Evolutionary conservation across 345 rosid species (phyloP).

Genomic region (Gossypium bickii): DNA sequence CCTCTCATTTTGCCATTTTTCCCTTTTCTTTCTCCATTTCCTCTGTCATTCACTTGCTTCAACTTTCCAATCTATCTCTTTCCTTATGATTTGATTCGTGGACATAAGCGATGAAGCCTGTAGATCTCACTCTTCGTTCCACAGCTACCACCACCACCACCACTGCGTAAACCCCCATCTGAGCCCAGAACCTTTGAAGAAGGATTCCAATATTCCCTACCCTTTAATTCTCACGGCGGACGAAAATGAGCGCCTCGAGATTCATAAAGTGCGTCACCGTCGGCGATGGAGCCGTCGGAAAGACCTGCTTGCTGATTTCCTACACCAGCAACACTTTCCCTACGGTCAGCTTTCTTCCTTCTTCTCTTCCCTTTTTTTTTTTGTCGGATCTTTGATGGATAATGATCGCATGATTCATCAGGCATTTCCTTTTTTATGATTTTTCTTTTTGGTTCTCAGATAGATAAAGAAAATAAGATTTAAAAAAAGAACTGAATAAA

Average conservation of each 20-base stretch:
- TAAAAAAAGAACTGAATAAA: neutral
- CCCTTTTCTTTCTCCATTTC: neutral
- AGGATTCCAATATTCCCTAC: neutral
- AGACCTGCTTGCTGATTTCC: slow-evolving; percentile 90
- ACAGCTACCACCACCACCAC: neutral
- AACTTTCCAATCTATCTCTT: neutral
- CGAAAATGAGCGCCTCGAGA: slow-evolving; percentile 81
- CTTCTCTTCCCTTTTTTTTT: no score
- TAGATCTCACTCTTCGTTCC: neutral
- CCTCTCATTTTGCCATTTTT: slow-evolving; percentile 4
- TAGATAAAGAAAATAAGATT: neutral
- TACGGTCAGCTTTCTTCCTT: slow-evolving; percentile 39
- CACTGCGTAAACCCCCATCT: slow-evolving; percentile 12
- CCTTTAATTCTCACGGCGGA: slow-evolving; percentile 1
- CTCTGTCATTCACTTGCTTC: neutral
- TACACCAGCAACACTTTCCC: slow-evolving; percentile 98
- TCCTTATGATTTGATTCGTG: neutral
- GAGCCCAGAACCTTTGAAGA: neutral
- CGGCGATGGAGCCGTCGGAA: slow-evolving; percentile 96
- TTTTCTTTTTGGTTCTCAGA: neutral
- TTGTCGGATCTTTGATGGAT: slow-evolving; percentile 7
- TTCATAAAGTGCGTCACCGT: slow-evolving; percentile 97
- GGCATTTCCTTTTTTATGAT: neutral
- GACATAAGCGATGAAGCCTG: neutral
- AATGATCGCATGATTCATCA: neutral